Conservation (phyloP, 352 stramenopile genomes). For the Pythium monospermum region DNA sequence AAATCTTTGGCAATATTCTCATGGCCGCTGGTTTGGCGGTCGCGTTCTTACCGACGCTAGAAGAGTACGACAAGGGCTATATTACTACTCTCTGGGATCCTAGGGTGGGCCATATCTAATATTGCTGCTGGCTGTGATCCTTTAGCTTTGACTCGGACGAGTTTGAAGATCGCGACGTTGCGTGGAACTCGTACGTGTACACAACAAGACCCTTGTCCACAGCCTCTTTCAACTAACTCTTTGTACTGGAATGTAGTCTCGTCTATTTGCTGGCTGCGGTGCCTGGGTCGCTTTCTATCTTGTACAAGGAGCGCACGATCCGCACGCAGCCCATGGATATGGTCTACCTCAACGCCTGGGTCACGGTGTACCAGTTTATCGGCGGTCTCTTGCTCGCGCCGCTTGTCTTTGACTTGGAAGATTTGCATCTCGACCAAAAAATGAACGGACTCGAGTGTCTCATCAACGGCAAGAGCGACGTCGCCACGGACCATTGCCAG, state of each 20-base stretch:
- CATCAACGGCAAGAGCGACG: constrained; percentile 68
- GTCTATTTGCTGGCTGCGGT: constrained; percentile 78
- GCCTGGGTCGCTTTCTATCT: constrained; percentile 73
- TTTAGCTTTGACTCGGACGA: constrained; percentile 56
- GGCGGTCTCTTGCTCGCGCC: constrained; percentile 72
- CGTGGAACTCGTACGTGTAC: constrained; percentile 63
- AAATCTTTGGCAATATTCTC: constrained; percentile 63
- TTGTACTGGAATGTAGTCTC: constrained; percentile 17
- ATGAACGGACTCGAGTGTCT: constrained; percentile 74
- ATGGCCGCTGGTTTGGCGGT: constrained; percentile 70
- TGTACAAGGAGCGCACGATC: constrained; percentile 84
- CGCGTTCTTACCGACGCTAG: constrained; percentile 65
- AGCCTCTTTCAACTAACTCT: neutral
- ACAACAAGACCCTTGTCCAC: neutral
- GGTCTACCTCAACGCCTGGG: constrained; percentile 85
- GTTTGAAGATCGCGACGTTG: constrained; percentile 66
- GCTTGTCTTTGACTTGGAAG: constrained; percentile 73
- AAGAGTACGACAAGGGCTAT: too few relatives aligned
- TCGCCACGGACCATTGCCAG: constrained; percentile 66
- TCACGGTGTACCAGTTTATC: constrained; percentile 84
- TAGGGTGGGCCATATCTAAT: neutral
- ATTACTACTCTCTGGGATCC: neutral
- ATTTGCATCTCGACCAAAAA: constrained; percentile 73
- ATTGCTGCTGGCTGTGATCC: neutral
- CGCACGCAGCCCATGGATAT: constrained; percentile 83